phyloP scores from a whole-genome alignment of 1,284 basidiomycete species.

The Leccinum variabile region DNA sequence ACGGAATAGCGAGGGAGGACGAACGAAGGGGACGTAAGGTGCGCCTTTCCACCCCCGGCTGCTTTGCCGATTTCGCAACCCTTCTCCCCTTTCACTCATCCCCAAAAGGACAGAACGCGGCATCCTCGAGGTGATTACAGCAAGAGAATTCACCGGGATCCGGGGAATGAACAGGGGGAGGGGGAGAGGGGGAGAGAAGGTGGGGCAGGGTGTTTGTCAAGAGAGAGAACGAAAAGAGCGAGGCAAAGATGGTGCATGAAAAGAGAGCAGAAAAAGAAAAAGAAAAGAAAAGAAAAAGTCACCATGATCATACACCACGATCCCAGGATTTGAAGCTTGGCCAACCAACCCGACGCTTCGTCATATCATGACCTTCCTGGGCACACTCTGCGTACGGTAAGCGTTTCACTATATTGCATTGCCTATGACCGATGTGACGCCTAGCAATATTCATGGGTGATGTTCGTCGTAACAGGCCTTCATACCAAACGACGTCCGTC shows the following conservation, averaged over 20 bases:
- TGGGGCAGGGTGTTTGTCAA: constrained; percentile 9
- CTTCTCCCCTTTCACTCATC: not conserved
- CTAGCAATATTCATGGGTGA: constrained; percentile 13
- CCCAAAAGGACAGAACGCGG: constrained; percentile 21
- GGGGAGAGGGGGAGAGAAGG: not conserved
- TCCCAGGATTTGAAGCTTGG: not conserved
- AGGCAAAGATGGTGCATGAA: constrained; percentile 11
- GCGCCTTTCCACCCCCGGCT: not conserved
- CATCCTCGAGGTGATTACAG: constrained; percentile 35
- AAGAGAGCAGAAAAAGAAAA: not conserved
- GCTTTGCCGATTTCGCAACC: not conserved
- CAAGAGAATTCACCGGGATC: constrained; percentile 11
- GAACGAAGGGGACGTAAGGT: constrained; percentile 61
- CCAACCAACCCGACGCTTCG: not conserved
- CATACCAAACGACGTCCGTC: constrained; percentile 24
- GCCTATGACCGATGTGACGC: constrained; percentile 18
- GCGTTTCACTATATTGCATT: constrained; percentile 7
- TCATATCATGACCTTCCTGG: constrained; percentile 19
- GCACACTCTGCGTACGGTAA: constrained; percentile 10
- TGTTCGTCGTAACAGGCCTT: constrained; percentile 30
- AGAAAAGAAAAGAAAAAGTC: not conserved
- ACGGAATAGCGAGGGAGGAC: constrained; percentile 56
- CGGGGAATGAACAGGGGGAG: constrained; percentile 5
- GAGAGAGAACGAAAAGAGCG: constrained; percentile 4
- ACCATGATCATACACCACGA: not conserved